Evolutionary conservation across 345 rosid genomes (phyloP), one percentile per base, ranked within the genome.

Genomic region (Ailanthus altissimus): DNA sequence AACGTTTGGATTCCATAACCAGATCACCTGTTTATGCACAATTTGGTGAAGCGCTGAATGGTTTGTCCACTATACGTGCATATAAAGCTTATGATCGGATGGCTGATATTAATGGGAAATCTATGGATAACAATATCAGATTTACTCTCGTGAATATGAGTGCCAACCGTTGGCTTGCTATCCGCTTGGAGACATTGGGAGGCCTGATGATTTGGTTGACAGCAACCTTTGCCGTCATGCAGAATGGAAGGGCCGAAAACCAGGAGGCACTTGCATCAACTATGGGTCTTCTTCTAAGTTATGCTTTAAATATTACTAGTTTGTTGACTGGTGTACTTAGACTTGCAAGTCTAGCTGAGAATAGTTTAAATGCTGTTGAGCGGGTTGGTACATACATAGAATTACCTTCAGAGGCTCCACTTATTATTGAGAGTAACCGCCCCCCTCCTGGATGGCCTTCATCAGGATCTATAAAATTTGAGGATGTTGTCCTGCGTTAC

Each of bases 381-480:
- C 92, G 99, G 75, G 88, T 92, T 75, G 94, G 98, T 68, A 89
- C 86, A 16, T 96, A 96, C 60, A 83, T 96, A 58, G 99, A 96
- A 73, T 81, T 87, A 84, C 95, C 97, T 74, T 88, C 97, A 38
- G 99, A 96, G 83, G 98, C 98, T 77, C 97, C 97, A 43, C 84
- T 83, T 53, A 45, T 93, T 70, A 82, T 93, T 73, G 95, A 96
- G 84, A 88, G 79, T 78, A 92, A 90, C 83, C 95, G 97, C 9
- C 99, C 99, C 26, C 98, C 99, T 84, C 97, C 98, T 2, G 98
- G 89, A 62, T 96, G 99, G 99, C 99, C 99, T 60, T 96, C 99
- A 59, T 92, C 99, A 43, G 99, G 99, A 73, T 86, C 97, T 42
- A 91, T 96, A 47, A 91, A 84, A 83, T 96, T 96, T 67, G 97